Percentiles rank a stretch among this genome's conserved stretches.
phyloP scores from a whole-genome alignment of 1,139 yeast genomes.

The Saccharomycopsis crataegensis region DNA sequence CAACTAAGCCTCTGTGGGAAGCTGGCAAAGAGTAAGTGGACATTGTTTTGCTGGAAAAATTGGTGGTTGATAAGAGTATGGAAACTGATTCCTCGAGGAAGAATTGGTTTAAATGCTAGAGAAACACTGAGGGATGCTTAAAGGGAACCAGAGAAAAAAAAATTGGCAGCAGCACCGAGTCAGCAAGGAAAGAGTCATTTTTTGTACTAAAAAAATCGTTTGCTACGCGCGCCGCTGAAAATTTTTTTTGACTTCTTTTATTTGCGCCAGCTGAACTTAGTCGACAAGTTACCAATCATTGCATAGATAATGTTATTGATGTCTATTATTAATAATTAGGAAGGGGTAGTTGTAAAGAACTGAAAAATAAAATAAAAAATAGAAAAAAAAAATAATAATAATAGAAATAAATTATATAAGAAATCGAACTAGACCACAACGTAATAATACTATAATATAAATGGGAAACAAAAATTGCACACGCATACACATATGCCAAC shows the following conservation, averaged over 20 bases:
- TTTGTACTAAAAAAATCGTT: too few relatives aligned
- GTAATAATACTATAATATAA: background rate
- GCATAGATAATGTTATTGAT: too few relatives aligned
- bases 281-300: too few relatives aligned
- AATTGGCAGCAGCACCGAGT: too few relatives aligned
- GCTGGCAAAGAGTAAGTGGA: conserved; percentile 52
- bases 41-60: background rate
- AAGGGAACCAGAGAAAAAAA: background rate
- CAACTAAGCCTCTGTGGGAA: conserved; percentile 58
- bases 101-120: background rate
- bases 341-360: background rate
- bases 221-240: too few relatives aligned
- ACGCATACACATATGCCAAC: background rate
- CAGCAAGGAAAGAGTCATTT: too few relatives aligned
- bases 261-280: too few relatives aligned
- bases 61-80: background rate
- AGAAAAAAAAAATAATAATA: background rate
- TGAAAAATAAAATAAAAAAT: background rate
- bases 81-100: background rate
- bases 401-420: background rate
- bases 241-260: too few relatives aligned
- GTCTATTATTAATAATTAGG: too few relatives aligned
- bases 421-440: too few relatives aligned
- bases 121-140: background rate
- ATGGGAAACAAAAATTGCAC: background rate